phyloP scores from a whole-genome alignment of 805 yeast genomes.

The Pichia rugopelliculosa region DNA sequence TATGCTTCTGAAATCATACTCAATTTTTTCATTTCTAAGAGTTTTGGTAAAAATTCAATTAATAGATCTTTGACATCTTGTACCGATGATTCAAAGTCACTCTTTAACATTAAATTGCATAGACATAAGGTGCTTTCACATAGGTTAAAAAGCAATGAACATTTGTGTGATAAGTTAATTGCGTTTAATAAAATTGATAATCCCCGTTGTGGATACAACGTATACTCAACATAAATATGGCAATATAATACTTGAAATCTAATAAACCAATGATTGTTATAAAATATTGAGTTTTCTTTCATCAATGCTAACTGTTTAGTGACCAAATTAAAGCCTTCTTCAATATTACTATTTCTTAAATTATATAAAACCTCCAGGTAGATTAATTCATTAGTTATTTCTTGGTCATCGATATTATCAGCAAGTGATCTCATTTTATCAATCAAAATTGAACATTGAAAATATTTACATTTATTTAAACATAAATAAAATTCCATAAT shows the following conservation, averaged over 20 bases:
- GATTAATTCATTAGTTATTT: constrained; percentile 24
- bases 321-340: constrained; percentile 18
- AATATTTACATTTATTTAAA: constrained; percentile 33
- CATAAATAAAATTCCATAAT: constrained; percentile 32
- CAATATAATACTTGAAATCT: constrained; percentile 43
- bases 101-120: constrained; percentile 35
- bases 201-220: constrained; percentile 39
- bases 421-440: constrained; percentile 25
- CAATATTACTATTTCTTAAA: constrained; percentile 17
- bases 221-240: constrained; percentile 34
- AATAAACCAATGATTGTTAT: constrained; percentile 38
- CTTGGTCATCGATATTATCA: constrained; percentile 27
- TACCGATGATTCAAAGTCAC: constrained; percentile 25
- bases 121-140: constrained; percentile 43
- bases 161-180: constrained; percentile 38
- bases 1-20: constrained; percentile 35
- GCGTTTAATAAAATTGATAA: constrained; percentile 43
- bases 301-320: constrained; percentile 18
- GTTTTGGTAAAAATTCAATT: constrained; percentile 35
- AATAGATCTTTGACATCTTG: constrained; percentile 38
- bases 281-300: constrained; percentile 18
- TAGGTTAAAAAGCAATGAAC: constrained; percentile 38
- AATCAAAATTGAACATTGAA: constrained; percentile 31
- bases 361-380: constrained; percentile 21
- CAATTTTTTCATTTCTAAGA: constrained; percentile 34